Evolutionary conservation across 2,329 filamentous ascomycete genomes (phyloP).

Genomic region (Pseudopithomyces maydicus): DNA sequence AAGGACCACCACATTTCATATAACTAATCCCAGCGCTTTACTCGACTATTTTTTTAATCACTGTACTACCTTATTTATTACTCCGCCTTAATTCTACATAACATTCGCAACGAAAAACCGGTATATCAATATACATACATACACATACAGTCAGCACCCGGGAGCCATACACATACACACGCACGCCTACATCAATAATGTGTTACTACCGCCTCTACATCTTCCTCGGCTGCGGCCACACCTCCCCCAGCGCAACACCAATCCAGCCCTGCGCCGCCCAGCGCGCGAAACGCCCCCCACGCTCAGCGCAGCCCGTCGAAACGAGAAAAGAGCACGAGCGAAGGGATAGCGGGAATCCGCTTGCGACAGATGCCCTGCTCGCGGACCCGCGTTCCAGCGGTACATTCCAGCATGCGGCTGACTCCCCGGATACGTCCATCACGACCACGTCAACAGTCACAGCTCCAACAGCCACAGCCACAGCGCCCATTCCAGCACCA

Average conservation of each 20-base stretch:
- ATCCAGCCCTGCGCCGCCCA: constrained; percentile 42
- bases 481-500: background rate
- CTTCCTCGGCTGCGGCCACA: constrained; percentile 51
- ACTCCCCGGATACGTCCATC: background rate
- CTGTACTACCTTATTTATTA: no score
- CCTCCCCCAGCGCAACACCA: constrained; percentile 37
- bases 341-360: background rate
- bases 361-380: background rate
- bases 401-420: background rate
- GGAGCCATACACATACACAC: background rate
- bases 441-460: background rate
- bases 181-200: constrained; percentile 32
- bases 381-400: no score
- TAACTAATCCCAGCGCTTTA: background rate
- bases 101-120: background rate
- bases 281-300: background rate
- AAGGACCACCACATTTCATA: background rate
- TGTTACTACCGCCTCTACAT: constrained; percentile 51
- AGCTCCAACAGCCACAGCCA: background rate
- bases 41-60: no score
- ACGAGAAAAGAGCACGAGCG: background rate
- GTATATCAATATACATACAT: background rate
- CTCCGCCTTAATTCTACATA: no score
- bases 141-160: background rate
- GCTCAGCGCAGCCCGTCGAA: background rate